Base-by-base conservation (phyloP, 495 filamentous ascomycete genomes). In the Niebla homalea region DNA sequence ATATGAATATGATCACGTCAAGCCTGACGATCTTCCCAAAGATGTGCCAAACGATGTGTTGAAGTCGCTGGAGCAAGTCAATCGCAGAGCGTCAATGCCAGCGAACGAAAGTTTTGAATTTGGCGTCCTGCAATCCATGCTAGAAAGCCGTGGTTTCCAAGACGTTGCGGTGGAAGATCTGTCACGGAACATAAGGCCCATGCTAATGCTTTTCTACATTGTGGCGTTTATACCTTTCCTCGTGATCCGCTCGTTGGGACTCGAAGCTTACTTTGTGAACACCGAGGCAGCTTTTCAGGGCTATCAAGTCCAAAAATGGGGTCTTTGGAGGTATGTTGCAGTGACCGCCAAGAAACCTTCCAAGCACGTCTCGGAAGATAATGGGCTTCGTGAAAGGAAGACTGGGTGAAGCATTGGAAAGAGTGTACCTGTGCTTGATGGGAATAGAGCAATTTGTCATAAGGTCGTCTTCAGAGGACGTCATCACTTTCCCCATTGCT, bases 181-280 rank as follows among this genome's bases (percentile, higher is more conserved):
- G 43, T 70, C 74, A 1, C 57, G 65, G 8, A 73, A 77, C 49
- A 70, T 77, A 42, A 57, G 57, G 36, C 75, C 76, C 1, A 74
- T 77, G 69, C 60, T 64, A 52, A 51, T 73, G 19, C 47, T 78
- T 1, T 76, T 79, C 60, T 77, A 61, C 51, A 20, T 73, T 15
- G 49, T 79, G 16, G 76, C 67, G 3, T 64, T 65, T 41, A 55
- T 80, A n/a, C 75, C 76, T 5, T 77, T 67, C 53, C 51, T 75
- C 2, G 60, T 78, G 41, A 60, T 79, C 45, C 58, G 51, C 39
- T 50, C 76, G 5, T 54, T 79, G 15, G 62, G 62, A 2, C 55
- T 78, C 18, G 65, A 77, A 54, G 36, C 57, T 10, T 63, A 57
- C 21, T 76, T 74, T 44, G 61, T 68, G 38, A 77, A 77, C 52